phyloP scores from a whole-genome alignment of 768 basidiomycete species.

The Lactarius indigo region DNA sequence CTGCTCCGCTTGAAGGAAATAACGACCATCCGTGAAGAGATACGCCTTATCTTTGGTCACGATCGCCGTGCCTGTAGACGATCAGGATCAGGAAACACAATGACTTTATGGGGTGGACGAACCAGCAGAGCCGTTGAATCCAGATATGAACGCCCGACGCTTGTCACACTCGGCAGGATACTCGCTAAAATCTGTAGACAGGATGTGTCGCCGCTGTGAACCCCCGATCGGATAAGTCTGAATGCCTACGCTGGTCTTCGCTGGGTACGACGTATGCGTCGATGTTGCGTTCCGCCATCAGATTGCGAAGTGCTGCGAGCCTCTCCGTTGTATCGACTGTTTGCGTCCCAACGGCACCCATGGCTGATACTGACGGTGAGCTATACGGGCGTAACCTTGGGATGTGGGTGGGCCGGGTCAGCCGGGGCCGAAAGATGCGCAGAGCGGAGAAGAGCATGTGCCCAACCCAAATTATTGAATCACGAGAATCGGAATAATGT shows the following conservation, averaged over 20 bases:
- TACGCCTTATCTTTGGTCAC: slow-evolving; percentile 67
- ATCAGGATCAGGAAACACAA: not conserved
- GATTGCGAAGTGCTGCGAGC: slow-evolving; percentile 57
- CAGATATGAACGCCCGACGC: slow-evolving; percentile 84
- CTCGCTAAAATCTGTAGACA: slow-evolving; percentile 74
- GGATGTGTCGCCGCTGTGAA: slow-evolving; percentile 1
- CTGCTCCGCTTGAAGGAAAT: slow-evolving; percentile 88
- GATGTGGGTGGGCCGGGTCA: slow-evolving; percentile 13
- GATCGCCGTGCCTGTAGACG: slow-evolving; percentile 62
- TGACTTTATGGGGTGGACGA: slow-evolving; percentile 24
- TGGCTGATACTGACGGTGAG: slow-evolving; percentile 28
- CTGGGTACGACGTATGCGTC: slow-evolving; percentile 82
- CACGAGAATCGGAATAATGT: not conserved
- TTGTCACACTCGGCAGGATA: slow-evolving; percentile 83
- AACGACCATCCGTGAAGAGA: slow-evolving; percentile 94
- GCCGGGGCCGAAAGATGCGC: slow-evolving; percentile 19
- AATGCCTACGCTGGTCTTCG: slow-evolving; percentile 82
- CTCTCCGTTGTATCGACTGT: slow-evolving; percentile 62
- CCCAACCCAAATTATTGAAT: not conserved
- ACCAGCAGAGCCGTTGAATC: slow-evolving; percentile 95
- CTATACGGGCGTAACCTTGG: slow-evolving; percentile 1
- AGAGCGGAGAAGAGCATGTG: slow-evolving; percentile 12
- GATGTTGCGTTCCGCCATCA: slow-evolving; percentile 63
- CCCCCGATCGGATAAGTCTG: not conserved
- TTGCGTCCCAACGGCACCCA: slow-evolving; percentile 38